These are phyloP conservation scores for Garcia nutans DNA, from an alignment of 345 rosid species.

Conservation along the genomic window DNA sequence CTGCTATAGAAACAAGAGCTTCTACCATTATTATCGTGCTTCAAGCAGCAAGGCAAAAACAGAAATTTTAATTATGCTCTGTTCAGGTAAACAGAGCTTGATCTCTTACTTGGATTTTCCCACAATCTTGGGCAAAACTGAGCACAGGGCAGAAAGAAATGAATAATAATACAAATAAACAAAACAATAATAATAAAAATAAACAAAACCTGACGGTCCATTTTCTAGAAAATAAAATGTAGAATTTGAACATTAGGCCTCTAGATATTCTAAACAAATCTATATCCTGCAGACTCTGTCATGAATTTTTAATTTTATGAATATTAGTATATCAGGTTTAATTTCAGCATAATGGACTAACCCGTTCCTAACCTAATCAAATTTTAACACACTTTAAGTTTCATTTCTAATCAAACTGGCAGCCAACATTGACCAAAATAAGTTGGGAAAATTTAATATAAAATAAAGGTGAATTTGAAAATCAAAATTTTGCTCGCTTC, in stretches of 20 bases:
- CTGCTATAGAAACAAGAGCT: background rate
- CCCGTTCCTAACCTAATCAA: background rate
- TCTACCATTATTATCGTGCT: background rate
- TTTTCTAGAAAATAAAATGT: too few species aligned
- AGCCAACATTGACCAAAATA: background rate
- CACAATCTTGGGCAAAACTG: background rate
- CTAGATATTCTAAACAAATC: too few species aligned
- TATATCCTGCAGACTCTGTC: background rate
- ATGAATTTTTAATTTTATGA: background rate
- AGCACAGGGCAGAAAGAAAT: background rate
- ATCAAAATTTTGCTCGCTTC: too few species aligned
- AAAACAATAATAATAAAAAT: too few species aligned
- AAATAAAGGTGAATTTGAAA: too few species aligned
- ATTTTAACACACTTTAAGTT: background rate
- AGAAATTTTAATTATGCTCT: background rate
- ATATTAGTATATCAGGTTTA: background rate
- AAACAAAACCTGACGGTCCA: too few species aligned
- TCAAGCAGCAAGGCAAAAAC: background rate
- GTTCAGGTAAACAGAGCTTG: too few species aligned
- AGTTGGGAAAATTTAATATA: too few species aligned
- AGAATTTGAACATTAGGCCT: too few species aligned
- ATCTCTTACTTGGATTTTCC: background rate
- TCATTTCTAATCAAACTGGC: background rate
- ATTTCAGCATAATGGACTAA: too few species aligned
- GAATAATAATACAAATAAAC: too few species aligned